Evolutionary conservation across 2,329 filamentous ascomycete species (phyloP).

Genomic region (Parastagonospora nodorum): DNA sequence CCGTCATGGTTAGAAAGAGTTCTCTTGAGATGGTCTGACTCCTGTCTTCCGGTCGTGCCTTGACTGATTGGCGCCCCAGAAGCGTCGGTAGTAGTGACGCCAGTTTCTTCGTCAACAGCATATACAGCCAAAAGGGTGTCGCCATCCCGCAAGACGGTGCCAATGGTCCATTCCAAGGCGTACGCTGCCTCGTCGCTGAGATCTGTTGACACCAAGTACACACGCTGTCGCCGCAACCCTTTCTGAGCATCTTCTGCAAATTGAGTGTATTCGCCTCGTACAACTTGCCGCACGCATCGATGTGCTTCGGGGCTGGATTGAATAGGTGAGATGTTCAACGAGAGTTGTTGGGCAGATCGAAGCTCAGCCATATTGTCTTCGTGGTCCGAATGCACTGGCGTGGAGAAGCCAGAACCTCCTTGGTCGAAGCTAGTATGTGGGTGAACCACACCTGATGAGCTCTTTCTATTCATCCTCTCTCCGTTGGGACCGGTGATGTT

Average conservation of each 20-base stretch:
- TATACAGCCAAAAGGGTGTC: conserved; percentile 94
- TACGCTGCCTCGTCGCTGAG: conserved; percentile 93
- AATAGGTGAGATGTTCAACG: conserved; percentile 79
- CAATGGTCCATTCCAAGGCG: conserved; percentile 96
- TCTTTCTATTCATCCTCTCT: conserved; percentile 60
- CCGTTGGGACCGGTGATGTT: conserved; percentile 66
- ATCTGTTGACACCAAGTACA: conserved; percentile 95
- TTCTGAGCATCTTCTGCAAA: conserved; percentile 80
- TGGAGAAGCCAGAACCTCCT: conserved; percentile 61
- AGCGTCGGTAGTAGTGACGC: conserved; percentile 55
- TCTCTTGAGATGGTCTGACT: conserved; percentile 74
- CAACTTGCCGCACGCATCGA: conserved; percentile 85
- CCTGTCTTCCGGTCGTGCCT: conserved; percentile 72
- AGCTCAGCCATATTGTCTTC: conserved; percentile 86
- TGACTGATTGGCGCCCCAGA: conserved; percentile 67
- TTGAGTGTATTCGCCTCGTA: conserved; percentile 81
- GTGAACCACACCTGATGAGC: conserved; percentile 65
- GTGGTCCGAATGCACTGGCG: conserved; percentile 79
- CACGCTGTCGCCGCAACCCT: conserved; percentile 77
- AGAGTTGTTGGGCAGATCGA: conserved; percentile 82
- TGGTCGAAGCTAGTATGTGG: conserved; percentile 85
- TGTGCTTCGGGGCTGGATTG: conserved; percentile 76
- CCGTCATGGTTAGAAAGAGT: conserved; percentile 58
- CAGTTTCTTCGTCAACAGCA: conserved; percentile 83
- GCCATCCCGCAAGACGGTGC: conserved; percentile 89